These are phyloP conservation scores for Cyclanthera cordifolia DNA, from an alignment of 306 rosid species.

Conservation along the genomic window DNA sequence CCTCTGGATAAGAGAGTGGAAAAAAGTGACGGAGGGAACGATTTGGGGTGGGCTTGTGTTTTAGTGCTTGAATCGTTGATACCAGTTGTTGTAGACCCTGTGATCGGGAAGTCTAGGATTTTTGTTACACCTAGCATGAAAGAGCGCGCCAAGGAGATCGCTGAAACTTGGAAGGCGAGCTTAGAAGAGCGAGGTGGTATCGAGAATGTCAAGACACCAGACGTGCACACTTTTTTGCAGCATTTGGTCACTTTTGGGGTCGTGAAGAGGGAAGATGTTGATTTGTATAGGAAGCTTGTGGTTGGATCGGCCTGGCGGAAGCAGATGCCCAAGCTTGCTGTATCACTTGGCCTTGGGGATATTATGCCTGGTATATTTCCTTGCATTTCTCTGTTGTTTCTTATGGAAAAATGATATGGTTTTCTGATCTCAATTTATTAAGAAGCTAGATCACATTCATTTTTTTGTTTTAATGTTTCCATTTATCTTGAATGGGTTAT, in stretches of 20 bases:
- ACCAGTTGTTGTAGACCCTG: constrained; percentile 73
- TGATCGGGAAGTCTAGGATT: constrained; percentile 70
- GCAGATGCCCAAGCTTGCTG: constrained; percentile 97
- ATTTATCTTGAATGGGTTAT: constrained; percentile 1
- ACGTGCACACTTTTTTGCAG: constrained; percentile 87
- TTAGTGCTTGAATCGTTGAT: constrained; percentile 70
- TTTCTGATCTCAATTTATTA: not conserved
- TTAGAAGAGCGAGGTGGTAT: constrained; percentile 87
- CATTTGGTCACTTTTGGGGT: constrained; percentile 93
- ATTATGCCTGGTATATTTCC: constrained; percentile 68
- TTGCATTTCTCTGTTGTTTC: not conserved
- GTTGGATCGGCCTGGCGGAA: constrained; percentile 94
- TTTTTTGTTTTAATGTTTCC: not conserved
- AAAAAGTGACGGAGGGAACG: constrained; percentile 40
- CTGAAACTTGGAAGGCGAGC: constrained; percentile 82
- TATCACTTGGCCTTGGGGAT: constrained; percentile 75
- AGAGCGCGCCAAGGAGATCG: constrained; percentile 54
- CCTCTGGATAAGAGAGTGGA: constrained; percentile 75
- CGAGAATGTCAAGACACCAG: constrained; percentile 86
- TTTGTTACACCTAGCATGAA: constrained; percentile 70
- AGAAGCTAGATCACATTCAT: not conserved
- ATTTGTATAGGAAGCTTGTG: constrained; percentile 74
- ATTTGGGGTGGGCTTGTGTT: constrained; percentile 95
- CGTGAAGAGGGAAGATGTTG: constrained; percentile 55
- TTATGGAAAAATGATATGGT: not conserved